Percentiles rank a stretch among this genome's conserved stretches.
Conservation (phyloP, 176 grass and related monocot species). For the Oryza australiensis region DNA sequence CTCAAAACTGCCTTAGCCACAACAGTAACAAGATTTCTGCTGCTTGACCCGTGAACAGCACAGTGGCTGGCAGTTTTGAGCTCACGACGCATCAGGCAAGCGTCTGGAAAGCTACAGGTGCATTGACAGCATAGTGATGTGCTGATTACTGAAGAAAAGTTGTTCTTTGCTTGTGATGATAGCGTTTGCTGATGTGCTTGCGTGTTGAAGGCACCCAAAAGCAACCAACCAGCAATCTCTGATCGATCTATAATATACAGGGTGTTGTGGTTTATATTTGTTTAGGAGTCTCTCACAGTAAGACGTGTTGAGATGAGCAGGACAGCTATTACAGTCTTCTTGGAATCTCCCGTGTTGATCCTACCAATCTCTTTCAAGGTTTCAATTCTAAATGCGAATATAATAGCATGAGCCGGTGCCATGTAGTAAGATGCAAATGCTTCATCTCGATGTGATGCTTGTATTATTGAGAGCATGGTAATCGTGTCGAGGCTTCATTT, state of each 20-base stretch:
- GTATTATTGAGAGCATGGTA: constrained; percentile 14
- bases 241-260: background rate
- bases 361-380: background rate
- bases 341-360: constrained; percentile 27
- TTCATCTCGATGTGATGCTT: background rate
- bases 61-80: background rate
- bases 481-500: background rate
- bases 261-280: background rate
- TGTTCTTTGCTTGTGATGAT: constrained; percentile 31
- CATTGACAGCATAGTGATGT: background rate
- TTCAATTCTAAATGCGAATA: background rate
- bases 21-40: too few species aligned
- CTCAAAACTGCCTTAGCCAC: too few species aligned
- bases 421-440: background rate
- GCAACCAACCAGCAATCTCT: background rate
- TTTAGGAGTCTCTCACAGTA: background rate
- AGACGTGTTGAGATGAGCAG: constrained; percentile 21
- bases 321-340: background rate
- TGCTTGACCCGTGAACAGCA: too few species aligned
- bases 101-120: constrained; percentile 19
- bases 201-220: background rate
- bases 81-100: background rate
- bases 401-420: background rate
- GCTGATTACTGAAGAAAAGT: background rate
- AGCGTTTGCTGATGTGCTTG: constrained; percentile 6